A percentile compares a stretch with the other conserved stretches of the same genome.
phyloP scores from a whole-genome alignment of 1,284 basidiomycete genomes.

The Apiotrichum veenhuisii region DNA sequence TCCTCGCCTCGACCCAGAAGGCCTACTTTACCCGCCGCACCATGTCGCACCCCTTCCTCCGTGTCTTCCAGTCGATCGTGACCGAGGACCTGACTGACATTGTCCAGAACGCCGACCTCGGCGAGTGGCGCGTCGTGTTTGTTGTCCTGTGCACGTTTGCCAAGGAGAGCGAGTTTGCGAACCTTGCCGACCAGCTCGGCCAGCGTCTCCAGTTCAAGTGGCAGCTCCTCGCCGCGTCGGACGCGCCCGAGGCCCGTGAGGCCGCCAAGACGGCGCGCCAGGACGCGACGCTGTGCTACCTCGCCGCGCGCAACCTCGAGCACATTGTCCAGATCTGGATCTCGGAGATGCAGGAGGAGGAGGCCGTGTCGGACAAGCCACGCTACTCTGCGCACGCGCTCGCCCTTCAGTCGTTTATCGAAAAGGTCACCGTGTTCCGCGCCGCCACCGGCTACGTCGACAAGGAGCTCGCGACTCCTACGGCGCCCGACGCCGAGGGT shows the following conservation, averaged over 20 bases:
- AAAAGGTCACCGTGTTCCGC: conserved; percentile 94
- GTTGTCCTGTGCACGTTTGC: conserved; percentile 97
- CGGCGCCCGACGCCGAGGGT: conserved; percentile 52
- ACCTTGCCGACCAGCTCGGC: conserved; percentile 86
- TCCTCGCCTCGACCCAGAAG: conserved; percentile 86
- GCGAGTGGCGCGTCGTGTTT: conserved; percentile 96
- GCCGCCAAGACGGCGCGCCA: conserved; percentile 65
- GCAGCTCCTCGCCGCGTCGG: conserved; percentile 57
- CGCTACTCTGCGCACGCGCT: conserved; percentile 80
- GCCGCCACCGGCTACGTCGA: conserved; percentile 85
- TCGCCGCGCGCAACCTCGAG: conserved; percentile 86
- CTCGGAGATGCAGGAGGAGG: conserved; percentile 86
- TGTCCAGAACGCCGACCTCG: conserved; percentile 90
- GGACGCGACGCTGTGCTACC: conserved; percentile 86
- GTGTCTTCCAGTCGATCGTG: conserved; percentile 93
- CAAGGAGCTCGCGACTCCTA: conserved; percentile 58
- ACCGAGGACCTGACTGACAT: conserved; percentile 87
- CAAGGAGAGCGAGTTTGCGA: conserved; percentile 73
- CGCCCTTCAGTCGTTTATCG: conserved; percentile 89
- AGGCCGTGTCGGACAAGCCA: conserved; percentile 55
- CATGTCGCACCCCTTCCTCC: conserved; percentile 75
- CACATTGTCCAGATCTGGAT: conserved; percentile 88
- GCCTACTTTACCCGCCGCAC: conserved; percentile 87
- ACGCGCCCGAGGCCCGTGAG: conserved; percentile 50
- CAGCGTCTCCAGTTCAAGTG: conserved; percentile 82